phyloP scores from a whole-genome alignment of 225 moss, liverwort and hornwort species.

The Sphagnum tenellum region DNA sequence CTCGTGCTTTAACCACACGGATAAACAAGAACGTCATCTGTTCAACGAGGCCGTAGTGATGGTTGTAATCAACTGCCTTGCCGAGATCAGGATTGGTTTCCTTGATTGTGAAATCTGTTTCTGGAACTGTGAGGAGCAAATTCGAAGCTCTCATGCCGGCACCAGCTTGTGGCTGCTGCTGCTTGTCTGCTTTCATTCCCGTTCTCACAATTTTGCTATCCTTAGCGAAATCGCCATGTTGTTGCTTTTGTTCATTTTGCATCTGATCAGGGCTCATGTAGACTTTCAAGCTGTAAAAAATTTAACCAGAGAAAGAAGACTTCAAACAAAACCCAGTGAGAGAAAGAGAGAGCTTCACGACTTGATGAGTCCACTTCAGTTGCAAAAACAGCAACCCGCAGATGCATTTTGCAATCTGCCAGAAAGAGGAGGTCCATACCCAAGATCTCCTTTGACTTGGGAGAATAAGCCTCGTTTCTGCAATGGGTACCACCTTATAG shows the following conservation, averaged over 20 bases:
- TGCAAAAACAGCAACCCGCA: too few species aligned
- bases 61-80: constrained; percentile 59
- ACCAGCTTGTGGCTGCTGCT: constrained; percentile 4
- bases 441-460: constrained; percentile 78
- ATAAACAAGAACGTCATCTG: constrained; percentile 66
- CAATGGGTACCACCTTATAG: constrained; percentile 62
- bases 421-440: constrained; percentile 27
- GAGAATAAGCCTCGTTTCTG: constrained; percentile 76
- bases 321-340: too few species aligned
- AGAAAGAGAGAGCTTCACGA: too few species aligned
- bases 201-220: constrained; percentile 12
- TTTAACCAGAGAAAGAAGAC: too few species aligned
- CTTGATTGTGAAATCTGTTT: constrained; percentile 59
- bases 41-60: constrained; percentile 65
- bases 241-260: neutral
- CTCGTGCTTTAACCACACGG: constrained; percentile 54
- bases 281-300: too few species aligned
- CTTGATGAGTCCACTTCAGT: too few species aligned
- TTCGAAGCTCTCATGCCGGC: constrained; percentile 10
- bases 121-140: constrained; percentile 29
- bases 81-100: constrained; percentile 62
- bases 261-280: too few species aligned
- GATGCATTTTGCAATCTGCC: neutral
- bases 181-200: constrained; percentile 8
- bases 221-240: constrained; percentile 4